Conservation (phyloP, 2,329 filamentous ascomycete genomes). For the Xylariaceae sp. region DNA sequence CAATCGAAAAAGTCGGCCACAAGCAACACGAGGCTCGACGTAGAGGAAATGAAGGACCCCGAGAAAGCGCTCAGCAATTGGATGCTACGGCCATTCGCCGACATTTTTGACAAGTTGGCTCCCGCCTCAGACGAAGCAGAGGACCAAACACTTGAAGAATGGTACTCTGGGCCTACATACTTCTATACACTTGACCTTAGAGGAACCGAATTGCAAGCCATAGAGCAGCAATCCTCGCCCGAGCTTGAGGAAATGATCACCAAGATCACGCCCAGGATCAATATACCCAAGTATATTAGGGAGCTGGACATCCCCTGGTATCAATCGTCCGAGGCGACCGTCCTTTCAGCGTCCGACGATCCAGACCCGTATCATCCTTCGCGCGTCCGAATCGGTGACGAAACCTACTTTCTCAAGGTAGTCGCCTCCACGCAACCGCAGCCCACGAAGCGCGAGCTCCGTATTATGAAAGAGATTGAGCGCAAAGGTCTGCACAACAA, state of each 20-base stretch:
- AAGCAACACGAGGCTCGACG: not conserved
- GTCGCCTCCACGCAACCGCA: conserved; percentile 3
- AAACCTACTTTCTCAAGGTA: conserved; percentile 4
- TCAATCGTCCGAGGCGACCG: not conserved
- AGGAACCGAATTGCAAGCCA: not conserved
- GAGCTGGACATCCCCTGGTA: conserved; percentile 5
- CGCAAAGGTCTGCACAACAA: not conserved
- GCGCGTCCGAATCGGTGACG: conserved; percentile 1
- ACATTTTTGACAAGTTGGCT: conserved; percentile 1
- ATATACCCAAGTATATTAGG: conserved; percentile 4
- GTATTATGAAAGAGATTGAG: conserved; percentile 1
- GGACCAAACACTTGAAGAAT: conserved; percentile 2
- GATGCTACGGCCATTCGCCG: conserved; percentile 1
- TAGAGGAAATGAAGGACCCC: not conserved
- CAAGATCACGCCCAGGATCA: not conserved
- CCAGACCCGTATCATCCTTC: conserved; percentile 1
- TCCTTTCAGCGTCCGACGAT: not conserved
- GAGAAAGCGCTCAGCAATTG: not conserved
- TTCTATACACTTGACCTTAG: conserved; percentile 1
- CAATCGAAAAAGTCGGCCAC: not conserved
- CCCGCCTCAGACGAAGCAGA: not conserved
- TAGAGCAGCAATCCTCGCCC: not conserved
- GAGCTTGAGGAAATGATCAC: conserved; percentile 1
- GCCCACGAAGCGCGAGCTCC: conserved; percentile 6
- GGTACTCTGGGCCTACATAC: conserved; percentile 4